Evolutionary conservation across 78 protist species (phyloP).

Genomic region (slime mould (Dictyostelium discoideum)): DNA sequence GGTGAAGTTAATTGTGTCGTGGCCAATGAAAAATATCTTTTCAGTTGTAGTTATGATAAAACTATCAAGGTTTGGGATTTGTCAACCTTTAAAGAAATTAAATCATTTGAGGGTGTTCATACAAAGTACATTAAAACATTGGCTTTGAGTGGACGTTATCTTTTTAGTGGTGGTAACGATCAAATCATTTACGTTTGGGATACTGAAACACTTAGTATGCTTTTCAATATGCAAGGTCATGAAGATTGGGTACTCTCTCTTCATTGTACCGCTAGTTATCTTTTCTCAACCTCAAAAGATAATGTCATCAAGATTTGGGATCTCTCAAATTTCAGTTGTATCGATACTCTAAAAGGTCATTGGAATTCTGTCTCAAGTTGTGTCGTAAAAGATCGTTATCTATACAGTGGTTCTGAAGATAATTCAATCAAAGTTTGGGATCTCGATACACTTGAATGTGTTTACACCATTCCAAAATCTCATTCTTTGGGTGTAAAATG

Average conservation of each 20-base stretch:
- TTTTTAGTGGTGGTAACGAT: slow-evolving; percentile 71
- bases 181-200: slow-evolving; percentile 69
- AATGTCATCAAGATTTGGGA: slow-evolving; percentile 76
- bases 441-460: slow-evolving; percentile 64
- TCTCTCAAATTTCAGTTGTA: slow-evolving; percentile 59
- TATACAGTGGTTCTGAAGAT: slow-evolving; percentile 68
- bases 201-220: slow-evolving; percentile 38
- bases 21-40: slow-evolving; percentile 54
- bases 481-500: slow-evolving; percentile 65
- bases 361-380: slow-evolving; percentile 53
- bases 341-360: slow-evolving; percentile 70
- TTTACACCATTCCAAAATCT: slow-evolving; percentile 53
- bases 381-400: slow-evolving; percentile 58
- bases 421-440: slow-evolving; percentile 77
- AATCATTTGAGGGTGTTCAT: slow-evolving; percentile 52
- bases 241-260: slow-evolving; percentile 75
- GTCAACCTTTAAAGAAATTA: slow-evolving; percentile 34
- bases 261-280: slow-evolving; percentile 13
- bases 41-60: slow-evolving; percentile 59
- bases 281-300: slow-evolving; percentile 62
- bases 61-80: slow-evolving; percentile 66
- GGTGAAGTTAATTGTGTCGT: slow-evolving; percentile 61
- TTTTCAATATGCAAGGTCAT: slow-evolving; percentile 73
- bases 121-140: slow-evolving; percentile 50
- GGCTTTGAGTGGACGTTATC: slow-evolving; percentile 49